These are phyloP conservation scores for Lachnellula willkommii DNA, from an alignment of 2,329 filamentous ascomycete species.

Conservation along the genomic window DNA sequence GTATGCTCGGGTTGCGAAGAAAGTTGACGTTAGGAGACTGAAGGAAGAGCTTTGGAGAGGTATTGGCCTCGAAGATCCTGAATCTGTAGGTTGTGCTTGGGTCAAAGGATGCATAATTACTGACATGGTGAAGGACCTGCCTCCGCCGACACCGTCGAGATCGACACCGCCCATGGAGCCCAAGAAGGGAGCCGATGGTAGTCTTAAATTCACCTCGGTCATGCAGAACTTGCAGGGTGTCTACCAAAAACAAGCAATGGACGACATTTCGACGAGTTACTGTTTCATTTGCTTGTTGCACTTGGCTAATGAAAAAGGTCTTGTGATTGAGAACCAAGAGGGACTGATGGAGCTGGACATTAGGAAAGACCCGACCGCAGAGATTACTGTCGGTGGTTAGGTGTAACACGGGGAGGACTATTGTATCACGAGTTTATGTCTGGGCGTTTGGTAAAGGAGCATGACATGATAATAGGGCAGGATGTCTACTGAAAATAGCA, in stretches of 20 bases:
- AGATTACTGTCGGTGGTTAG: slow-evolving; percentile 39
- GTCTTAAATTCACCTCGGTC: slow-evolving; percentile 80
- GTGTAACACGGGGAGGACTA: not conserved
- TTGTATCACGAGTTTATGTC: slow-evolving; percentile 3
- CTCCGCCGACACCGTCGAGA: slow-evolving; percentile 24
- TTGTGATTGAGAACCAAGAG: slow-evolving; percentile 50
- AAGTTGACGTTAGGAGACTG: slow-evolving; percentile 62
- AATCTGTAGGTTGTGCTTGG: slow-evolving; percentile 38
- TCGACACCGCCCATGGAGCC: slow-evolving; percentile 33
- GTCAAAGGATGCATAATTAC: not conserved
- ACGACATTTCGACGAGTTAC: slow-evolving; percentile 87
- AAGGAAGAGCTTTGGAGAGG: slow-evolving; percentile 69
- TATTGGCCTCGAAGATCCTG: slow-evolving; percentile 51
- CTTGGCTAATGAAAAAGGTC: slow-evolving; percentile 70
- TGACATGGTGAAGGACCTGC: slow-evolving; percentile 20
- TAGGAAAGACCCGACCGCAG: slow-evolving; percentile 56
- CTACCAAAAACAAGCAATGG: slow-evolving; percentile 80
- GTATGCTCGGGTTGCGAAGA: slow-evolving; percentile 65
- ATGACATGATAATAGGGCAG: not conserved
- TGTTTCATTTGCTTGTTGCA: slow-evolving; percentile 85
- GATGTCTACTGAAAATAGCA: slow-evolving; percentile 1
- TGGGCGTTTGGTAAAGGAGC: slow-evolving; percentile 7
- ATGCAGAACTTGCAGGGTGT: slow-evolving; percentile 85
- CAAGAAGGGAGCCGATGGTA: slow-evolving; percentile 36
- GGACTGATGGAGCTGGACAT: slow-evolving; percentile 57